phyloP scores from a whole-genome alignment of 352 stramenopile genomes.

The Globisporangium heterothallicum region DNA sequence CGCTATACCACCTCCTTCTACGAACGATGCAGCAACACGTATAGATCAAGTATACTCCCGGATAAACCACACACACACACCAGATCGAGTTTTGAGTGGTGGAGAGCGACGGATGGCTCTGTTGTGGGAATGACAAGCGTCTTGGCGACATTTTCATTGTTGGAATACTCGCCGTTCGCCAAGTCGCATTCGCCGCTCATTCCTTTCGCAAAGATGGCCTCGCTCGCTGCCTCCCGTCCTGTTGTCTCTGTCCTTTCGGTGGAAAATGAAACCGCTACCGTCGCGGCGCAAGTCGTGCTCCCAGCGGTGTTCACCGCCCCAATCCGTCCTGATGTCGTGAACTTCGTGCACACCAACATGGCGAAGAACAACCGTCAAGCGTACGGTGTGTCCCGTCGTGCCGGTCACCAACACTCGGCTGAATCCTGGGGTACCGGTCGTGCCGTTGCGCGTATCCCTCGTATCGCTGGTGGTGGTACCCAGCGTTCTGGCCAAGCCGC shows the following conservation, averaged over 20 bases:
- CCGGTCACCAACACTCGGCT: conserved; percentile 96
- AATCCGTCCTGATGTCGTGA: conserved; percentile 98
- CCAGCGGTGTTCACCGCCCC: conserved; percentile 96
- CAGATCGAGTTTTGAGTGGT: conserved; percentile 13
- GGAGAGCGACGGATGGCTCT: conserved; percentile 7
- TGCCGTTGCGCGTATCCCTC: conserved; percentile 98
- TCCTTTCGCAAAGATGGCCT: conserved; percentile 42
- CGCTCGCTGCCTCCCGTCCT: conserved; percentile 90
- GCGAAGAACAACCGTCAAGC: conserved; percentile 99
- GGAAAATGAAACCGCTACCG: conserved; percentile 70
- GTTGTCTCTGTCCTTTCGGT: conserved; percentile 94
- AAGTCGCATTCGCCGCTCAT: conserved; percentile 38
- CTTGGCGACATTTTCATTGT: conserved; percentile 28
- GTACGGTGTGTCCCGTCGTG: conserved; percentile 95
- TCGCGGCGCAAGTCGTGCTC: conserved; percentile 88
- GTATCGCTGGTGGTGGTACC: conserved; percentile 97
- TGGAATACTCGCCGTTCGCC: conserved; percentile 64
- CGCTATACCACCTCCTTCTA: not conserved
- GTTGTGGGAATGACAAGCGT: not conserved
- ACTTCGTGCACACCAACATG: conserved; percentile 99
- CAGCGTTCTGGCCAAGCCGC: conserved; percentile 96
- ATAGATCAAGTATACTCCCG: not conserved
- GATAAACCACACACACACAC: too few relatives aligned
- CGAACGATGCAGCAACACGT: not conserved
- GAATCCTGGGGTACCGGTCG: conserved; percentile 98